These are phyloP conservation scores for Sclerotinia nivalis DNA, from an alignment of 2,329 filamentous ascomycete species.

Conservation along the genomic window DNA sequence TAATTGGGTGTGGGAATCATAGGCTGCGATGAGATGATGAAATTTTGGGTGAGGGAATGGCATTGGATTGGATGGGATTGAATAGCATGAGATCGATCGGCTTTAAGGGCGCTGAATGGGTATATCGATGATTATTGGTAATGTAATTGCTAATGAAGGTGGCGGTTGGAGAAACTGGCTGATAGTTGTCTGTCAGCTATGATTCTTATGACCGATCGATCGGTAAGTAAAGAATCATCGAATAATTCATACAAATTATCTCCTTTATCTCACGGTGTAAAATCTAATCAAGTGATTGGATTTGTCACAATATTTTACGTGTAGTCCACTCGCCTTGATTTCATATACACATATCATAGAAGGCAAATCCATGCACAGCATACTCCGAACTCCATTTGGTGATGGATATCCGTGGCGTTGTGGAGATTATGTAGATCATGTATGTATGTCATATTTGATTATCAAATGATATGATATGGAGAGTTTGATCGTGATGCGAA, in stretches of 20 bases:
- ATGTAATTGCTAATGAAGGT: neutral
- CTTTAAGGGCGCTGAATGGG: neutral
- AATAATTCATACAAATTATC: neutral
- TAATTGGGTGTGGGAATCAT: neutral
- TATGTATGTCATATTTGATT: too few relatives aligned
- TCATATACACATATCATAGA: too few relatives aligned
- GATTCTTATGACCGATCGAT: neutral
- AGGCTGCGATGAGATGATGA: neutral
- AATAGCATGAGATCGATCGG: neutral
- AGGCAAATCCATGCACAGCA: too few relatives aligned
- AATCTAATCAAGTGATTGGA: neutral
- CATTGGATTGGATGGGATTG: neutral
- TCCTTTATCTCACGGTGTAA: neutral
- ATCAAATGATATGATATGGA: too few relatives aligned
- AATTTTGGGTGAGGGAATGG: neutral
- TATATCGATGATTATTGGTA: neutral
- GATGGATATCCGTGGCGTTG: neutral
- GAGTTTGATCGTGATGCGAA: too few relatives aligned
- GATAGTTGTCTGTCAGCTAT: neutral
- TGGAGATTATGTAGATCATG: too few relatives aligned
- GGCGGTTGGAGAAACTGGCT: neutral
- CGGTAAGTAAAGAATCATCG: neutral
- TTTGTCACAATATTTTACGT: neutral
- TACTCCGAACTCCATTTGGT: constrained; percentile 2
- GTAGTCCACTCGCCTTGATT: too few relatives aligned